Evolutionary conservation across 139 green algal genomes (phyloP).

Genomic region (Penium margaritaceum): DNA sequence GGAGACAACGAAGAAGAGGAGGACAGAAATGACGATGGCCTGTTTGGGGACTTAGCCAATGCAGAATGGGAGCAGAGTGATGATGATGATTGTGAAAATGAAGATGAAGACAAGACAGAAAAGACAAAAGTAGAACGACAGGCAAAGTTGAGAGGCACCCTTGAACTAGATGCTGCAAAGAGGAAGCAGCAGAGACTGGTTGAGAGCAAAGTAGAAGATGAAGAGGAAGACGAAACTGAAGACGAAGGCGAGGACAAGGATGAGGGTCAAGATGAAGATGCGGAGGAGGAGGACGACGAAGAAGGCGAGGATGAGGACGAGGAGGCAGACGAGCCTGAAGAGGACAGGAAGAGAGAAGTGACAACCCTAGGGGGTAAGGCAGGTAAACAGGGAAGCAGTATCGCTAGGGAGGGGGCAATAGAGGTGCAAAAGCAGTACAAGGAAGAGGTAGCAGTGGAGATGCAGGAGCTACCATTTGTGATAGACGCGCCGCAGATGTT

Average conservation of each 20-base stretch:
- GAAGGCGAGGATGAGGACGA: slow-evolving; percentile 35
- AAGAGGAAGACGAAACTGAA: slow-evolving; percentile 13
- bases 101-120: too few species aligned
- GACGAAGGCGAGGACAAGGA: slow-evolving; percentile 26
- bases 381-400: slow-evolving; percentile 10
- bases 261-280: not conserved
- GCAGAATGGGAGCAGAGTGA: slow-evolving; percentile 14
- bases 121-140: too few species aligned
- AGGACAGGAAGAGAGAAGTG: slow-evolving; percentile 19
- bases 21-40: too few species aligned
- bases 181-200: too few species aligned
- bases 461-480: slow-evolving; percentile 70
- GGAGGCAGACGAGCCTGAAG: slow-evolving; percentile 45
- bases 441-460: slow-evolving; percentile 9
- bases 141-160: slow-evolving; percentile 30
- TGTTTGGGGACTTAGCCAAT: slow-evolving; percentile 10
- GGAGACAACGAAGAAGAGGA: slow-evolving; percentile 19
- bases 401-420: slow-evolving; percentile 15
- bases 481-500: slow-evolving; percentile 66
- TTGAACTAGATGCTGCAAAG: too few species aligned
- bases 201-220: too few species aligned
- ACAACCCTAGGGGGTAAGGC: slow-evolving; percentile 2
- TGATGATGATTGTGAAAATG: slow-evolving; percentile 42
- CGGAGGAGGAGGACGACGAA: slow-evolving; percentile 36
- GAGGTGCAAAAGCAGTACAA: slow-evolving; percentile 39